Percentiles rank a stretch among this genome's conserved stretches.
Conservation (phyloP, 140 eudicot species). For the Bidens hawaiensis region DNA sequence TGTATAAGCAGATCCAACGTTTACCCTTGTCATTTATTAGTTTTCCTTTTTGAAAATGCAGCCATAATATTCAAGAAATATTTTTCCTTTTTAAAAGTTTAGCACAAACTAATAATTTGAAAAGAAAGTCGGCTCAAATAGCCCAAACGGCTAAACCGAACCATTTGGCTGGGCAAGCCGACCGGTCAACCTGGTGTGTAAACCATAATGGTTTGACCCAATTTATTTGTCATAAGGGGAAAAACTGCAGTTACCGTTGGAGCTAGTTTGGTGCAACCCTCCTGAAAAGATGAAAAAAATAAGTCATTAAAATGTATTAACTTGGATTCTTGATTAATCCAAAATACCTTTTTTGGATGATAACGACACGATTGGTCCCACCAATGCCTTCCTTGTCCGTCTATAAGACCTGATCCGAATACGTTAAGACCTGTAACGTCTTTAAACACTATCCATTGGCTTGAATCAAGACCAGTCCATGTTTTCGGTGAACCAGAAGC, state of each 20-base stretch:
- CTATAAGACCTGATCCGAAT: slow-evolving; percentile 50
- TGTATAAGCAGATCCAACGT: too few species aligned
- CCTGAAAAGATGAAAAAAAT: slow-evolving; percentile 29
- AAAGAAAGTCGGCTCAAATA: too few species aligned
- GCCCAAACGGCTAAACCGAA: background rate
- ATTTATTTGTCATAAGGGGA: background rate
- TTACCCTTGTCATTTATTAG: too few species aligned
- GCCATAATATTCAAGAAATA: too few species aligned
- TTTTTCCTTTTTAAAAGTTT: too few species aligned
- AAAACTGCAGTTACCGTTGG: slow-evolving; percentile 50
- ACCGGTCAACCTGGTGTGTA: background rate
- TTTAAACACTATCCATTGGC: slow-evolving; percentile 55
- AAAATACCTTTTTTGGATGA: slow-evolving; percentile 47
- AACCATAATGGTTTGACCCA: background rate
- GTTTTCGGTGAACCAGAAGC: slow-evolving; percentile 45
- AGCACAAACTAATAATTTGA: too few species aligned
- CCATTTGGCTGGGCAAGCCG: background rate
- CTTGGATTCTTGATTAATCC: background rate
- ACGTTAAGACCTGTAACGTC: slow-evolving; percentile 40
- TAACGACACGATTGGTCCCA: slow-evolving; percentile 78
- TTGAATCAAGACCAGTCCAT: slow-evolving; percentile 51
- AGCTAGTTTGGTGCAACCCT: slow-evolving; percentile 64
- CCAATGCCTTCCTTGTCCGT: slow-evolving; percentile 64
- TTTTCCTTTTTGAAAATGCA: too few species aligned
- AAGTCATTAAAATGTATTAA: background rate